These are phyloP conservation scores for Nitzschia sp. DNA, from an alignment of 108 stramenopile species.

Conservation along the genomic window DNA sequence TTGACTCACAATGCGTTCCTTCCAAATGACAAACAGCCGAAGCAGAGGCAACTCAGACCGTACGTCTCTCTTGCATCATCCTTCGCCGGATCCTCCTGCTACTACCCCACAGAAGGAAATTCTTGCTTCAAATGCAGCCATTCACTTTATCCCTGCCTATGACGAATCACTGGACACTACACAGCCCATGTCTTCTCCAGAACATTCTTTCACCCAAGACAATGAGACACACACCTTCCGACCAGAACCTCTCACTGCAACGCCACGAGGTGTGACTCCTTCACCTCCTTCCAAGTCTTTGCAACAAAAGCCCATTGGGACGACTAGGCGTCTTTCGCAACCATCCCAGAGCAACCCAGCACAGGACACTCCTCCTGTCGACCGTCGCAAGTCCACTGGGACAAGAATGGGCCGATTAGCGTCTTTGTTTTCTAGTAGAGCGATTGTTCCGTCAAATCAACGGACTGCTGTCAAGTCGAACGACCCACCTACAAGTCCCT, in stretches of 20 bases:
- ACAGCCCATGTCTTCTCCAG: constrained; percentile 10
- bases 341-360: too few species aligned
- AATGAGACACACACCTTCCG: constrained; percentile 3
- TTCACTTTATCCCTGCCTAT: constrained; percentile 24
- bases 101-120: constrained; percentile 4
- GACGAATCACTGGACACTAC: constrained; percentile 13
- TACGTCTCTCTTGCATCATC: constrained; percentile 1
- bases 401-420: constrained; percentile 38
- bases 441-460: neutral
- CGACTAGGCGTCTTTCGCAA: neutral
- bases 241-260: neutral
- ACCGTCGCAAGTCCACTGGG: neutral
- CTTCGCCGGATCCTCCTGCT: constrained; percentile 1
- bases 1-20: constrained; percentile 2
- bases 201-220: constrained; percentile 13
- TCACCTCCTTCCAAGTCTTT: neutral
- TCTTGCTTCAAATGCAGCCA: neutral
- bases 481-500: constrained; percentile 12
- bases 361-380: too few species aligned
- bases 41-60: constrained; percentile 6
- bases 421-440: constrained; percentile 42
- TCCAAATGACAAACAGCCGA: neutral
- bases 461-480: neutral
- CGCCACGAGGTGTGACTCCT: constrained; percentile 2
- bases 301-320: neutral